These are phyloP conservation scores for Plasmodium vinckei DNA, from an alignment of 169 alveolate species.

Conservation along the genomic window DNA sequence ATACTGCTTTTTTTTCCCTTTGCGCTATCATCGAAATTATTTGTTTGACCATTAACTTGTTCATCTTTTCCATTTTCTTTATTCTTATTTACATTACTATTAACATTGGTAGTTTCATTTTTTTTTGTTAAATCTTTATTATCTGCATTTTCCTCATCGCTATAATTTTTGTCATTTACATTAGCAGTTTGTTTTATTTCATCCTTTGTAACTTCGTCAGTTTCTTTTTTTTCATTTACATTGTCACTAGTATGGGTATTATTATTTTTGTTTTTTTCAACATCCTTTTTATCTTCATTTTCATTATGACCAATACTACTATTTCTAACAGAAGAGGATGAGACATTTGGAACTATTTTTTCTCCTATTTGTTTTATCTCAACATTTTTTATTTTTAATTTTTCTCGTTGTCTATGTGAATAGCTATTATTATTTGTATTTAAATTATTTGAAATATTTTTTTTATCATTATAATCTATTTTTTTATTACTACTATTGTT, in stretches of 20 bases:
- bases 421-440: background rate
- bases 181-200: no score
- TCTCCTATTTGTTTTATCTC: slow-evolving; percentile 64
- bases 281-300: background rate
- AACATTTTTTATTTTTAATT: slow-evolving; percentile 71
- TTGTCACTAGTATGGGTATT: background rate
- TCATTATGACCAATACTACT: slow-evolving; percentile 11
- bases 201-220: background rate
- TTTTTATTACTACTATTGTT: slow-evolving; percentile 1
- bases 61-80: no score
- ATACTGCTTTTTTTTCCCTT: no score
- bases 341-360: slow-evolving; percentile 6
- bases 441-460: background rate
- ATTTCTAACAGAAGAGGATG: background rate
- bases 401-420: slow-evolving; percentile 70
- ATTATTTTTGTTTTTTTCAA: background rate
- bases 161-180: no score
- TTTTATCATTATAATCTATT: background rate
- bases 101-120: no score
- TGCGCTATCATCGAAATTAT: no score
- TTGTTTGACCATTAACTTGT: no score
- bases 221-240: background rate
- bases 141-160: no score
- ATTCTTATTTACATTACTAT: no score
- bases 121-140: no score